phyloP scores from a whole-genome alignment of 1,284 basidiomycete genomes.

The Amylostereum areolatum region DNA sequence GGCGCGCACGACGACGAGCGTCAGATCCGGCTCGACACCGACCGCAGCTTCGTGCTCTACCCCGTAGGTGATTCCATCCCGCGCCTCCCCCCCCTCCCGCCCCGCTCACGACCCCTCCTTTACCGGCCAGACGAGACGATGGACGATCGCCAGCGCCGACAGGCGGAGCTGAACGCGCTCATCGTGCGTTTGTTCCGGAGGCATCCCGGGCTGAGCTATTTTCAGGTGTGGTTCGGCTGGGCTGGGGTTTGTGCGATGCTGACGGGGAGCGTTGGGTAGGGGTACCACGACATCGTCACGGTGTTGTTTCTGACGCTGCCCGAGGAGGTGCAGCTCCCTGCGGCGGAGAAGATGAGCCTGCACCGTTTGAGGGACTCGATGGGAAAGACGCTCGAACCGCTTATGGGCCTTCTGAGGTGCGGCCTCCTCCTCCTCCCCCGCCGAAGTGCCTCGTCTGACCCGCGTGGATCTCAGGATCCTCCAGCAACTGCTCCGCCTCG shows the following conservation, averaged over 20 bases:
- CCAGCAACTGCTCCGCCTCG: conserved; percentile 61
- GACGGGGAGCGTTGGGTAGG: conserved; percentile 37
- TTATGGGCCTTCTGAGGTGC: conserved; percentile 78
- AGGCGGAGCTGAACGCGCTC: conserved; percentile 68
- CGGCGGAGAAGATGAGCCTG: conserved; percentile 70
- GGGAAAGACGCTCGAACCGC: conserved; percentile 78
- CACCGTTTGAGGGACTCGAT: conserved; percentile 86
- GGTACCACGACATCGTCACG: conserved; percentile 90
- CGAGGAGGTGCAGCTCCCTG: conserved; percentile 45
- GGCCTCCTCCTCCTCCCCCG: conserved; percentile 10
- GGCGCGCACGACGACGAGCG: conserved; percentile 69
- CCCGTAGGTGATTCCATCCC: conserved; percentile 61
- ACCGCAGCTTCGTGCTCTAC: conserved; percentile 86
- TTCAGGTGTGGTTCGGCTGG: conserved; percentile 52
- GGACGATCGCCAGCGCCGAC: conserved; percentile 36
- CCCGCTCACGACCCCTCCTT: conserved; percentile 1
- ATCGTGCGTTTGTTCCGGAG: conserved; percentile 71
- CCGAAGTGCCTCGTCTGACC: conserved; percentile 10
- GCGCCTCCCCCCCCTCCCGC: conserved; percentile 15
- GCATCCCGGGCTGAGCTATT: conserved; percentile 75
- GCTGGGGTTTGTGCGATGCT: background rate
- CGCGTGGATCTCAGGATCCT: conserved; percentile 43
- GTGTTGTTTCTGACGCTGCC: conserved; percentile 82
- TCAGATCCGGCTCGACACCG: conserved; percentile 82
- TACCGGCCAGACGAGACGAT: conserved; percentile 2